A percentile compares a stretch with the other conserved stretches of the same genome.
Evolutionary conservation across 768 basidiomycete species (phyloP).

Genomic region (Baorangia bicolor): DNA sequence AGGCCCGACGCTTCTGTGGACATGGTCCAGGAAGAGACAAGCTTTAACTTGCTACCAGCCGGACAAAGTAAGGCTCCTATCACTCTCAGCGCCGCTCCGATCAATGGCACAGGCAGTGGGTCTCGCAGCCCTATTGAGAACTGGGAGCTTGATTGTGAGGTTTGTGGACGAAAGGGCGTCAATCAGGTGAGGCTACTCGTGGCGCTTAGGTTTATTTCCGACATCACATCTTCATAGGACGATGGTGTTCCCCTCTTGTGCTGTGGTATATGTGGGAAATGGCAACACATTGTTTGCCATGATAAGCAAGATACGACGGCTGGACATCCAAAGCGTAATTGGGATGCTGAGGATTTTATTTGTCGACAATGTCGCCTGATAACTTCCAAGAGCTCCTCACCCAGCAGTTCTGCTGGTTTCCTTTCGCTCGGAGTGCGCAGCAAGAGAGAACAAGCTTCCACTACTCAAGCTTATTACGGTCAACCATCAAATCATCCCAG

Average conservation of each 20-base stretch:
- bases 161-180: constrained; percentile 69
- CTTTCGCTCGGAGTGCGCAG: constrained; percentile 5
- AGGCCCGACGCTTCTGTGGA: constrained; percentile 13
- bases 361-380: constrained; percentile 55
- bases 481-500: constrained; percentile 15
- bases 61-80: constrained; percentile 8
- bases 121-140: constrained; percentile 59
- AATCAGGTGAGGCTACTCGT: constrained; percentile 56
- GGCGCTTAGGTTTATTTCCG: background rate
- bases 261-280: constrained; percentile 78
- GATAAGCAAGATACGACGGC: constrained; percentile 64
- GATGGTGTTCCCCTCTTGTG: constrained; percentile 78
- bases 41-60: background rate
- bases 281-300: constrained; percentile 91
- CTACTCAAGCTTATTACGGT: constrained; percentile 11
- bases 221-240: constrained; percentile 49
- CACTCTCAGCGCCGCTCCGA: background rate
- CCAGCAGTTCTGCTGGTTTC: constrained; percentile 2
- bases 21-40: background rate
- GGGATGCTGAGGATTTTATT: constrained; percentile 83
- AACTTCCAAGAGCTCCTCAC: constrained; percentile 9
- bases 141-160: constrained; percentile 89
- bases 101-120: constrained; percentile 39
- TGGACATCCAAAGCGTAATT: constrained; percentile 71
- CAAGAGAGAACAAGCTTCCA: constrained; percentile 12